Percentiles rank a stretch among this genome's conserved stretches.
Conservation (phyloP, 208 protist species). For the Leishmania tarentolae region DNA sequence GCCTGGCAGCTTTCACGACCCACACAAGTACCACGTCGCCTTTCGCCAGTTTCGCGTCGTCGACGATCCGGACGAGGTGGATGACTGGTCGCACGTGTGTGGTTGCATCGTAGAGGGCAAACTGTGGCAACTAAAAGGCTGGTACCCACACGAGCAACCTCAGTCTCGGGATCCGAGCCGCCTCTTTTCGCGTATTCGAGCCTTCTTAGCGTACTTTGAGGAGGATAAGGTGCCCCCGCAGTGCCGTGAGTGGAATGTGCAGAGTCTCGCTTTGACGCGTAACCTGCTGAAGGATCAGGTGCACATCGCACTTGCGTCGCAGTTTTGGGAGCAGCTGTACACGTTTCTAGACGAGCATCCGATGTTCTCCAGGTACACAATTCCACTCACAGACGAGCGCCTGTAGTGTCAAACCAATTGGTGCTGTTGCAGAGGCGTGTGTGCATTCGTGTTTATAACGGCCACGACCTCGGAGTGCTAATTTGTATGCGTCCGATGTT, state of each 20-base stretch:
- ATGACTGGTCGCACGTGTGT: slow-evolving; percentile 87
- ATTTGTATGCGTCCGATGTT: not conserved
- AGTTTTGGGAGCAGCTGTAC: slow-evolving; percentile 87
- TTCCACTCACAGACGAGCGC: slow-evolving; percentile 46
- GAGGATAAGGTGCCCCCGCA: slow-evolving; percentile 82
- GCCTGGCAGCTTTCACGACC: slow-evolving; percentile 75
- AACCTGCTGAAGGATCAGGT: slow-evolving; percentile 75
- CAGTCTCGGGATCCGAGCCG: slow-evolving; percentile 47
- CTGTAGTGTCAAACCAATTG: not conserved
- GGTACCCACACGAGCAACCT: slow-evolving; percentile 51
- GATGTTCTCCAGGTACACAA: slow-evolving; percentile 76
- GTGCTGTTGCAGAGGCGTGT: not conserved
- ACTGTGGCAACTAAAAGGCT: slow-evolving; percentile 78
- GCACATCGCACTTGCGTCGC: slow-evolving; percentile 74
- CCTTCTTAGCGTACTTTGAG: slow-evolving; percentile 89
- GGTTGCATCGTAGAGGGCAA: slow-evolving; percentile 81
- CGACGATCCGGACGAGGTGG: slow-evolving; percentile 71
- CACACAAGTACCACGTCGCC: slow-evolving; percentile 64
- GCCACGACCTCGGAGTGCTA: not conserved
- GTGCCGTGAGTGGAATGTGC: slow-evolving; percentile 78
- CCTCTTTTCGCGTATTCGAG: slow-evolving; percentile 74
- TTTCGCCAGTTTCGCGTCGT: slow-evolving; percentile 80
- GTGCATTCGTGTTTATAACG: not conserved
- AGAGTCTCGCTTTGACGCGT: slow-evolving; percentile 72
- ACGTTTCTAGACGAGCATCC: slow-evolving; percentile 79